Evolutionary conservation across 2,329 filamentous ascomycete genomes (phyloP), one percentile per base, ranked within the genome.

Genomic region (Xylaria sp.): DNA sequence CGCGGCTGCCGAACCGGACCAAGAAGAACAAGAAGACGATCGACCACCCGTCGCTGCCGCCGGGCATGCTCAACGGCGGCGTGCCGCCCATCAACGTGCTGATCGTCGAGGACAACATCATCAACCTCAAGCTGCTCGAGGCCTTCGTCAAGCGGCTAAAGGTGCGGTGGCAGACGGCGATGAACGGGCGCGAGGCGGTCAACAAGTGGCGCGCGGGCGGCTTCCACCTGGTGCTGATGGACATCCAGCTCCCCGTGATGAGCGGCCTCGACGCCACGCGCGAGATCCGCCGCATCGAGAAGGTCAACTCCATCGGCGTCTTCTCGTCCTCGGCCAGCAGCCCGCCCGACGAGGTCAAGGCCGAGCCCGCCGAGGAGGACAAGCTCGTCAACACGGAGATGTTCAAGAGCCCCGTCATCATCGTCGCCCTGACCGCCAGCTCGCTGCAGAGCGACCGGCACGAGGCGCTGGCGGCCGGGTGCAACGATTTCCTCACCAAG

Each of bases 401-500:
- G 46, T 97, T 97, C 80, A 97, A 97, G 74, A 95, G 91, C 62
- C 93, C 94, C 0, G 92, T 99, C 65, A 97, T 97, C 68, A 97
- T 99, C 64, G 94, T 99, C 18, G 94, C 94, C 2, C 80, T 99
- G 66, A 99, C 94, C 22, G 94, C 94, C 9, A 96, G 91, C 65
- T 95, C 90, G 57, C 76, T 99, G 68, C 93, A 97, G 74, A 96
- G 91, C 69, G 94, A 99, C 76, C 85, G 94, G 62, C 92, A 97
- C 69, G 92, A 97, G 72, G 94, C 94, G 2, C 77, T 97, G 65
- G 93, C 93, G 22, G 94, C 93, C 38, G 94, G 94, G 4, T 97
- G 94, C 72, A 99, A 99, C 71, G 94, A 99, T 74, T 99, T 97
- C 74, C 78, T 99, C 70, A 97, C 94, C 57, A 97, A 97, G 87